Evolutionary conservation across 2,329 filamentous ascomycete genomes (phyloP), one percentile per base, ranked within the genome.

Genomic region (Dryadomyces sulphureus): DNA sequence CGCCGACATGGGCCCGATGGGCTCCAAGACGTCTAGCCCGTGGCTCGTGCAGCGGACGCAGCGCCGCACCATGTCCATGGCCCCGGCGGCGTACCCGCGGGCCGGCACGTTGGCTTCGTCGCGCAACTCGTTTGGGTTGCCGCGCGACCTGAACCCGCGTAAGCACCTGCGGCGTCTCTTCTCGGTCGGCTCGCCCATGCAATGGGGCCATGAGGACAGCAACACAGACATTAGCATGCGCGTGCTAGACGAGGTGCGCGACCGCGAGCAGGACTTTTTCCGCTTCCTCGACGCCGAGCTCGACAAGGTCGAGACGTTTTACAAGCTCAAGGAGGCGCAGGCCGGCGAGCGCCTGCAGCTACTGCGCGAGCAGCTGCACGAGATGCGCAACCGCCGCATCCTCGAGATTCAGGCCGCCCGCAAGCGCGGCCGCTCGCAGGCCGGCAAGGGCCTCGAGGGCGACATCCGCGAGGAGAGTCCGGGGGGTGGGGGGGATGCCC

Each of bases 291-390:
- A 95, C 54, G 67, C 67, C 9, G 84, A 98, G 63, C 68, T 98
- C 14, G 72, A 80, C n/a, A 98, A 96, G 63, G 86, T 98, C 11
- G 89, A 98, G 59, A 65, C 69, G 0, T 98, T 98, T 57, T 96
- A 96, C 66, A 79, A 77, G 54, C 66, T 77, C 53, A 95, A 95
- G 59, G 92, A 98, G 59, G 74, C 84, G 24, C 86, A 95, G 58
- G 86, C 90, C 0, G 82, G 78, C 0, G 67, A 80, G 46, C 77
- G 89, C 2, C 66, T 95, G 21, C 65, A 68, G 1, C 61, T 82
- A 4, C 68, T 98, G 41, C 77, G 84, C 38, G 78, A 88, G 44
- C 92, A 98, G 60, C 70, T 98, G 27, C 89, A 94, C 58, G 84
- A 93, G 55, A 94, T 96, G 87, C 76, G 88, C 39, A 87, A 93